Evolutionary conservation across 352 stramenopile species (phyloP).

Genomic region (Saprolegnia parasitica): DNA sequence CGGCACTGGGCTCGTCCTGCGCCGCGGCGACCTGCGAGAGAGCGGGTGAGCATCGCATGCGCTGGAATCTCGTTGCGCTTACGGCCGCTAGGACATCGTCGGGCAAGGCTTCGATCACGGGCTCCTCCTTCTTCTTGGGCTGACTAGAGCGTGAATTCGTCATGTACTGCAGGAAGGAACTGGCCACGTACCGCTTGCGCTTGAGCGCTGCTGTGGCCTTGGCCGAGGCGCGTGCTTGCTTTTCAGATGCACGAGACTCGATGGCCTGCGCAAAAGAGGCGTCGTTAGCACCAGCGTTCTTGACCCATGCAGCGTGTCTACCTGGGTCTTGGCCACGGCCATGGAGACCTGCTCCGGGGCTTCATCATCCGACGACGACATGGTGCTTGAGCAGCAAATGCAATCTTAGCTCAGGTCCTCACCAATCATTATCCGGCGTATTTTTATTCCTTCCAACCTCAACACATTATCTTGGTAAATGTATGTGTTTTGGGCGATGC

Average conservation of each 20-base stretch:
- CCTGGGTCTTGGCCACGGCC: slow-evolving; percentile 27
- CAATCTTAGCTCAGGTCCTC: slow-evolving; percentile 5
- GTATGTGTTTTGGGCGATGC: neutral
- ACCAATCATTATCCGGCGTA: neutral
- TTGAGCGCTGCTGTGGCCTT: slow-evolving; percentile 5
- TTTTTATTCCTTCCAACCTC: neutral
- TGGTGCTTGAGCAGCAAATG: slow-evolving; percentile 5
- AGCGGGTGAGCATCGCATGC: neutral
- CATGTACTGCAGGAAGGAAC: neutral
- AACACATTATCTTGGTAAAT: slow-evolving; percentile 8
- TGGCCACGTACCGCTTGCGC: neutral
- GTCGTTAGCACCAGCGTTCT: too few species aligned
- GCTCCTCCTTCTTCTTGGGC: slow-evolving; percentile 5
- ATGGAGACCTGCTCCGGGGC: slow-evolving; percentile 27
- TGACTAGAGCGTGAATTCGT: neutral
- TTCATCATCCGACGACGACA: slow-evolving; percentile 25
- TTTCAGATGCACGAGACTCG: slow-evolving; percentile 24
- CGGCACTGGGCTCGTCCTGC: neutral
- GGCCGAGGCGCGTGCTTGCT: slow-evolving; percentile 15
- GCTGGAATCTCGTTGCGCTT: neutral
- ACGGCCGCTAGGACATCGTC: slow-evolving; percentile 21
- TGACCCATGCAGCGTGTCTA: neutral
- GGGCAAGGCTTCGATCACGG: slow-evolving; percentile 3
- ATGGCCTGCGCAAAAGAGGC: slow-evolving; percentile 14
- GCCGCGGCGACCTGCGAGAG: neutral